Percentiles rank a stretch among this genome's conserved stretches.
Conservation (phyloP, 2,329 filamentous ascomycete species). For the Colletotrichum agaves region DNA sequence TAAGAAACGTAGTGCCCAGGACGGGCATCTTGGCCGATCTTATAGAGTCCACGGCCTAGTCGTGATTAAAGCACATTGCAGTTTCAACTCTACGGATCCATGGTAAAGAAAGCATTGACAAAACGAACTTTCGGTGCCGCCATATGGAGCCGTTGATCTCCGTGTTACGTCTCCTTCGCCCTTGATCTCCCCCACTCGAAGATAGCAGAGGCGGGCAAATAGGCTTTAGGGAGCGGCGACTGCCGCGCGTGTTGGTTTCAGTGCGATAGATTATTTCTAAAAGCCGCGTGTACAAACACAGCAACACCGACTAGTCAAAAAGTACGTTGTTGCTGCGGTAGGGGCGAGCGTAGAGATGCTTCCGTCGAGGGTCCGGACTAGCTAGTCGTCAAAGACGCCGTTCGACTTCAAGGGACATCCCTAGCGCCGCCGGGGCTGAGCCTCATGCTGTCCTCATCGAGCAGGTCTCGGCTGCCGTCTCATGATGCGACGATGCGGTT, state of each 20-base stretch:
- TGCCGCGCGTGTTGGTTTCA: conserved; percentile 5
- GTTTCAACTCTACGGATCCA: background rate
- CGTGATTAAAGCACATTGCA: background rate
- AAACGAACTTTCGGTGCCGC: conserved; percentile 19
- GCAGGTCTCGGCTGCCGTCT: conserved; percentile 25
- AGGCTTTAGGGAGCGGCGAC: background rate
- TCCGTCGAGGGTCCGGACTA: background rate
- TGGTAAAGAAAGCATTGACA: conserved; percentile 1
- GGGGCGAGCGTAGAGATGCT: background rate
- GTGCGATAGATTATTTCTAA: background rate
- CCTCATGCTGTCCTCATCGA: conserved; percentile 4
- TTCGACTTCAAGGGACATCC: conserved; percentile 6
- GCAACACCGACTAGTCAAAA: background rate
- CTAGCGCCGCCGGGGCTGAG: conserved; percentile 2
- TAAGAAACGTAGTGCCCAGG: background rate
- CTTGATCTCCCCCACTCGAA: background rate
- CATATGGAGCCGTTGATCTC: background rate
- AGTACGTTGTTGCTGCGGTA: background rate
- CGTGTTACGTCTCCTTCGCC: background rate
- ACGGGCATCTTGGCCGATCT: conserved; percentile 12
- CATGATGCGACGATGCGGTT: conserved; percentile 21
- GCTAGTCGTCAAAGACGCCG: background rate
- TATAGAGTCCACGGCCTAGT: conserved; percentile 1
- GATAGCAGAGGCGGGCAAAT: background rate
- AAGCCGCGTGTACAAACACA: background rate